phyloP scores from a whole-genome alignment of 768 basidiomycete species.

The Exsudoporus frostii region DNA sequence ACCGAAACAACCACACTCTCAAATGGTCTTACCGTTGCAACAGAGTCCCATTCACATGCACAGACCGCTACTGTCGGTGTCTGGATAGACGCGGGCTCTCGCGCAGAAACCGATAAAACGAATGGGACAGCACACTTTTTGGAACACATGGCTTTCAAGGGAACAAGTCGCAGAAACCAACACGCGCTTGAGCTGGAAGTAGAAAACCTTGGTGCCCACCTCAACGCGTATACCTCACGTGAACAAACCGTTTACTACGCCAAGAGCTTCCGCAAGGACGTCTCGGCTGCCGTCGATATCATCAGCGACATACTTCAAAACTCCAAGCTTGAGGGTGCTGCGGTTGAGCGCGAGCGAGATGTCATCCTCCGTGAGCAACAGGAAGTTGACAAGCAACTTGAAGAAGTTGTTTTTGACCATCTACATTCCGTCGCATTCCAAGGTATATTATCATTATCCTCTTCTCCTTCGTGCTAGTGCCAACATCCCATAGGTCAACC shows the following conservation, averaged over 20 bases:
- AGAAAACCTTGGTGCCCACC: constrained; percentile 94
- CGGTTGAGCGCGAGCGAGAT: constrained; percentile 93
- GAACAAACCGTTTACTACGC: constrained; percentile 99
- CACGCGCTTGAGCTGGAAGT: constrained; percentile 93
- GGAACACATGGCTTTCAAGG: constrained; percentile 98
- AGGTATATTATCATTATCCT: constrained; percentile 44
- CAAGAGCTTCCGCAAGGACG: constrained; percentile 96
- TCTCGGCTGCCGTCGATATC: constrained; percentile 87
- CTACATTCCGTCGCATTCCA: constrained; percentile 96
- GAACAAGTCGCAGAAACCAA: constrained; percentile 84
- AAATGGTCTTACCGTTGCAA: constrained; percentile 94
- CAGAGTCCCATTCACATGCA: constrained; percentile 83
- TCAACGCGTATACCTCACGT: constrained; percentile 97
- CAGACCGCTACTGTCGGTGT: constrained; percentile 99
- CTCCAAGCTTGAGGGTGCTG: constrained; percentile 82
- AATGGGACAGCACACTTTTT: constrained; percentile 98
- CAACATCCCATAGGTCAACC: constrained; percentile 65
- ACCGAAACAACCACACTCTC: constrained; percentile 91
- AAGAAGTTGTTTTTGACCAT: constrained; percentile 99
- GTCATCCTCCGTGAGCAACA: constrained; percentile 97
- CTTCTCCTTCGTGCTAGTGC: constrained; percentile 5
- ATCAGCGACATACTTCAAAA: constrained; percentile 98
- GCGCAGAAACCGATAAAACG: constrained; percentile 93
- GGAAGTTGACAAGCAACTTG: constrained; percentile 97
- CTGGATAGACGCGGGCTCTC: constrained; percentile 98